phyloP scores from a whole-genome alignment of 441 rosid genomes.

The Mallotus repandus region DNA sequence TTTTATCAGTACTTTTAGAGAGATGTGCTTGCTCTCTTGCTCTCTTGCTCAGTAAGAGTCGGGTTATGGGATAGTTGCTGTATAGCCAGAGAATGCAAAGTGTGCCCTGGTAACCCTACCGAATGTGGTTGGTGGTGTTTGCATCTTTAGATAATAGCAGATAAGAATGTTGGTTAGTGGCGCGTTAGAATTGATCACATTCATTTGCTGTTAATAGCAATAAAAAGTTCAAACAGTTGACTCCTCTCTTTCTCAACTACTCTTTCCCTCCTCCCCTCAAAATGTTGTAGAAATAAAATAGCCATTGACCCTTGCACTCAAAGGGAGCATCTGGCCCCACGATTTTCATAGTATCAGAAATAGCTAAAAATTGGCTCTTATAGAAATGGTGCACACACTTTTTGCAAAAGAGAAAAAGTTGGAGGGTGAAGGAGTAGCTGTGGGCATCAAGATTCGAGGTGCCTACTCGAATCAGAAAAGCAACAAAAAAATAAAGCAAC shows the following conservation, averaged over 20 bases:
- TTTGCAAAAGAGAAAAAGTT: constrained; percentile 6
- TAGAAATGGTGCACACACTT: background rate
- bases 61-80: too few relatives aligned
- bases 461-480: constrained; percentile 27
- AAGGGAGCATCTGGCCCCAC: constrained; percentile 23
- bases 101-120: background rate
- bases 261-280: background rate
- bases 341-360: constrained; percentile 1
- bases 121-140: background rate
- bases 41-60: too few relatives aligned
- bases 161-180: background rate
- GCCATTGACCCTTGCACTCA: constrained; percentile 16
- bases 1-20: background rate
- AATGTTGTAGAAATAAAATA: background rate
- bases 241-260: background rate
- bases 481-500: constrained; percentile 5
- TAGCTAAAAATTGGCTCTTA: constrained; percentile 16
- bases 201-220: background rate
- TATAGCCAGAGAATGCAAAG: too few relatives aligned
- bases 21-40: too few relatives aligned
- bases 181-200: background rate
- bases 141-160: background rate
- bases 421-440: background rate
- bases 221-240: background rate
- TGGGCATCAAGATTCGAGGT: constrained; percentile 23